A percentile compares a stretch with the other conserved stretches of the same genome.
These are phyloP conservation scores for Arthrobotrys entomopaga DNA, from an alignment of 2,329 filamentous ascomycete genomes.

Conservation along the genomic window DNA sequence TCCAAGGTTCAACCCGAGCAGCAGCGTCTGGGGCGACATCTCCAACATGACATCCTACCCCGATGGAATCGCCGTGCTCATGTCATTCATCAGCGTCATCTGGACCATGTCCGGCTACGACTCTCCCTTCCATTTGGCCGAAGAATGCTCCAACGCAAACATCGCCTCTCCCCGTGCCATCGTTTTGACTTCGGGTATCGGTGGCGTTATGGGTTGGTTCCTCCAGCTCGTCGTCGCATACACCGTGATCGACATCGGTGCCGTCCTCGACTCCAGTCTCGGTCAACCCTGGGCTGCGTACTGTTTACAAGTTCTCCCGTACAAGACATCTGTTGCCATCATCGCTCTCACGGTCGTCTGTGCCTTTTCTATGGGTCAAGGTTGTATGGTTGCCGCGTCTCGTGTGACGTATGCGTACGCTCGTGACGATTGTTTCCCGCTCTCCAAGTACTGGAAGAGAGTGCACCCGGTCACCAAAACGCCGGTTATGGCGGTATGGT, in stretches of 20 bases:
- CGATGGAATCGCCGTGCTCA: constrained; percentile 73
- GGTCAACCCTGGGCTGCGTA: constrained; percentile 78
- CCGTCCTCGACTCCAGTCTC: constrained; percentile 70
- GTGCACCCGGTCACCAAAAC: constrained; percentile 72
- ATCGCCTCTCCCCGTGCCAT: constrained; percentile 77
- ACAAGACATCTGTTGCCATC: constrained; percentile 71
- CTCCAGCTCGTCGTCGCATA: constrained; percentile 79
- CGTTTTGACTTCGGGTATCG: constrained; percentile 73
- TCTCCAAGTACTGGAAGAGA: constrained; percentile 69
- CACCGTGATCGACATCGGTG: constrained; percentile 73
- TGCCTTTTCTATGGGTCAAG: constrained; percentile 77
- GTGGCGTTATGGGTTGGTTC: constrained; percentile 76
- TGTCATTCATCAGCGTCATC: constrained; percentile 77
- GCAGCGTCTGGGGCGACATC: constrained; percentile 73
- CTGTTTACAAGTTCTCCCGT: constrained; percentile 72
- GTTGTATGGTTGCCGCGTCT: constrained; percentile 74
- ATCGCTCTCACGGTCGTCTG: constrained; percentile 75
- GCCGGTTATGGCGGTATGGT: constrained; percentile 76
- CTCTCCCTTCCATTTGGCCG: constrained; percentile 76
- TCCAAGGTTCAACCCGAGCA: constrained; percentile 70
- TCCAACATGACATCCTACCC: constrained; percentile 75
- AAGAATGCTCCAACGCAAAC: constrained; percentile 79
- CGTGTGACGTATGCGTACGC: constrained; percentile 79
- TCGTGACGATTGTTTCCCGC: constrained; percentile 75
- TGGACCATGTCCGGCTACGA: constrained; percentile 77